Percentiles rank a stretch among this genome's conserved stretches.
These are phyloP conservation scores for Arthroderma sp. DNA, from an alignment of 2,329 filamentous ascomycete genomes.

Conservation along the genomic window DNA sequence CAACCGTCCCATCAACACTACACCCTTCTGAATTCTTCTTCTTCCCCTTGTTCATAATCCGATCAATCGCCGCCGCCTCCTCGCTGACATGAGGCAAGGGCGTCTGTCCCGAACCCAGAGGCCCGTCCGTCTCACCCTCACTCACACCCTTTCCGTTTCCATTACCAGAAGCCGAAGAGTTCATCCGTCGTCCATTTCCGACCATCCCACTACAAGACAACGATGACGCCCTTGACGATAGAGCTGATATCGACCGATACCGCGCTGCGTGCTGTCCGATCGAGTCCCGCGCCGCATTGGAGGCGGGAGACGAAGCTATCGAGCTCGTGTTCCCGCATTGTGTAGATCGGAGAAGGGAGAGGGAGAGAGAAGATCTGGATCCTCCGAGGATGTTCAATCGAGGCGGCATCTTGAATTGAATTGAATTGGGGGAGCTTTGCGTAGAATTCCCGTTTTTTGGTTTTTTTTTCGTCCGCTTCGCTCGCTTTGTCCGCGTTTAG, in stretches of 20 bases:
- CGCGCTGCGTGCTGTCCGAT: neutral
- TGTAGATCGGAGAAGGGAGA: constrained; percentile 3
- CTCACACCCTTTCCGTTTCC: constrained; percentile 16
- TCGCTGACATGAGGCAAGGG: constrained; percentile 48
- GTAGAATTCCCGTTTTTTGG: too few relatives aligned
- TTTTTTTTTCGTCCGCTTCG: too few relatives aligned
- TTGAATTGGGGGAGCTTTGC: too few relatives aligned
- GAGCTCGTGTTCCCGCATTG: constrained; percentile 2
- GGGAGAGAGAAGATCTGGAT: neutral
- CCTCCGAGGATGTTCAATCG: constrained; percentile 3
- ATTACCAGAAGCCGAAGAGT: constrained; percentile 18
- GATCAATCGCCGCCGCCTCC: constrained; percentile 48
- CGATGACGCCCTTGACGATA: too few relatives aligned
- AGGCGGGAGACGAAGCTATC: neutral
- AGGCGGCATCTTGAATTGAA: constrained; percentile 6
- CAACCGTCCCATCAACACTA: constrained; percentile 21
- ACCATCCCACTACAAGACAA: too few relatives aligned
- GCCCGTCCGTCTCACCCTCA: constrained; percentile 14
- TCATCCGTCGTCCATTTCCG: constrained; percentile 19
- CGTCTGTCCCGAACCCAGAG: constrained; percentile 38
- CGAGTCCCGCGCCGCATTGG: neutral
- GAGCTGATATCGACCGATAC: too few relatives aligned
- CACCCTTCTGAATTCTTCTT: neutral
- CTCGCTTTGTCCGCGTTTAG: too few relatives aligned
- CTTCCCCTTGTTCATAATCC: constrained; percentile 39